Base-by-base conservation (phyloP, 257 asterid genomes). In the Plectranthus barbatus region DNA sequence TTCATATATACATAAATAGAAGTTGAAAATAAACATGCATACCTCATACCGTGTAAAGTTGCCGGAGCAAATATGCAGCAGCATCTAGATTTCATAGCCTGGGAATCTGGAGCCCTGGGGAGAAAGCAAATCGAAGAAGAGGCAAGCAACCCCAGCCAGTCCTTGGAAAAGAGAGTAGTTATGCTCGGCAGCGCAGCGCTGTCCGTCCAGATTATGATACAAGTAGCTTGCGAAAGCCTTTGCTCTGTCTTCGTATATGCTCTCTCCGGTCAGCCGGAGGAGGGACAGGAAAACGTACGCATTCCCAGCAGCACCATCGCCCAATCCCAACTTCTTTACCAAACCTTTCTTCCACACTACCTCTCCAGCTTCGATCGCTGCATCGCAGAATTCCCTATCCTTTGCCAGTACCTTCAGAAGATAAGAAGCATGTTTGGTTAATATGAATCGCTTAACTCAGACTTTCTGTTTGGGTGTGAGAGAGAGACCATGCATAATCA, bases 301-400 rank as follows among this genome's bases (percentile, higher is more conserved):
- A 41, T 83, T 90, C 10, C 97, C 95, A 0, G 90, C 79, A 34
- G 74, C 69, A 2, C 97, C 97, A 29, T 90, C 90, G 0, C 81
- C 89, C 40, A 90, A 73, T 33, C 97, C 95, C 10, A 74, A 81
- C 72, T 80, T 86, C 87, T 85, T 76, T 8, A 77, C 81, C 68
- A 90, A 67, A 7, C 97, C 95, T 14, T 71, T 84, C 71, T 86
- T 84, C 97, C 95, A 86, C 17, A 86, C 88, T 3, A 86, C 90
- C 72, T 90, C 97, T 12, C 95, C 97, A 0, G 91, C 95, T 69
- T 90, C 97, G 12, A 86, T 81, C 36, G 97, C 95, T 2, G 86
- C 97, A 70, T 81, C 79, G 0, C 94, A 91, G 13, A 86, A 79
- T 39, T 86, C 95, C 51, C 95, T 75, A 20, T 81, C 85, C 17